These are phyloP conservation scores for Talaromyces borbonicus DNA, from an alignment of 495 filamentous ascomycete genomes.

Conservation along the genomic window DNA sequence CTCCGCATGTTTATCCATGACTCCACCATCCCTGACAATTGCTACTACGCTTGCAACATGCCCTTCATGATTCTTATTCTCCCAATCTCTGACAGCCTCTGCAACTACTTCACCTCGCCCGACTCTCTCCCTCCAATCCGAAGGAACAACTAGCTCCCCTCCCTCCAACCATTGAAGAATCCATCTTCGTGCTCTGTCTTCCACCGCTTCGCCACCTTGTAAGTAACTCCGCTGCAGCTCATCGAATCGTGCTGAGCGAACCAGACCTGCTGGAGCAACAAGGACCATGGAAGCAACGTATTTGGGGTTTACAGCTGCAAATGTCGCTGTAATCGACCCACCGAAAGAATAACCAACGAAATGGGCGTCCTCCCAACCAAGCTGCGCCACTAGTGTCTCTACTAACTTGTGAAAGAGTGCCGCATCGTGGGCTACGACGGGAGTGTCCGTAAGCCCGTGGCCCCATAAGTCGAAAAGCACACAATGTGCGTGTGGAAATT, in stretches of 20 bases:
- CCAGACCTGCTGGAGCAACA: conserved; percentile 27
- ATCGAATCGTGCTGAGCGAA: conserved; percentile 13
- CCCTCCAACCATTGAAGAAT: conserved; percentile 28
- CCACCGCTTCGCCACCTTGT: conserved; percentile 17
- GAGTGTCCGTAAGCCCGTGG: conserved; percentile 28
- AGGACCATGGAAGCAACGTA: conserved; percentile 21
- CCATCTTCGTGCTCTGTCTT: conserved; percentile 21
- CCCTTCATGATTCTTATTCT: conserved; percentile 31
- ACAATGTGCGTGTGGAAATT: conserved; percentile 22
- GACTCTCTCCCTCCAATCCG: conserved; percentile 35
- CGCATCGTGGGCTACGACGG: conserved; percentile 16
- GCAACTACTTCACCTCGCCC: conserved; percentile 30
- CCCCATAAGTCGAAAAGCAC: conserved; percentile 30
- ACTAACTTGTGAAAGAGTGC: conserved; percentile 21
- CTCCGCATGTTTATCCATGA: conserved; percentile 26
- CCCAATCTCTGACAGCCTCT: conserved; percentile 35
- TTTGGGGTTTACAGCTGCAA: conserved; percentile 15
- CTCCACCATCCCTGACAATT: conserved; percentile 31
- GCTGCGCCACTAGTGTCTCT: conserved; percentile 13
- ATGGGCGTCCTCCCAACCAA: conserved; percentile 23
- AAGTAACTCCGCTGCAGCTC: conserved; percentile 16
- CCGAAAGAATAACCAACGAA: conserved; percentile 31
- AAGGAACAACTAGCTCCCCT: conserved; percentile 24
- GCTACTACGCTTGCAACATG: conserved; percentile 32
- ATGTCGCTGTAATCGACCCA: conserved; percentile 20